A percentile compares a stretch with the other conserved stretches of the same genome.
phyloP scores from a whole-genome alignment of 768 basidiomycete genomes.

The Russula earlei region DNA sequence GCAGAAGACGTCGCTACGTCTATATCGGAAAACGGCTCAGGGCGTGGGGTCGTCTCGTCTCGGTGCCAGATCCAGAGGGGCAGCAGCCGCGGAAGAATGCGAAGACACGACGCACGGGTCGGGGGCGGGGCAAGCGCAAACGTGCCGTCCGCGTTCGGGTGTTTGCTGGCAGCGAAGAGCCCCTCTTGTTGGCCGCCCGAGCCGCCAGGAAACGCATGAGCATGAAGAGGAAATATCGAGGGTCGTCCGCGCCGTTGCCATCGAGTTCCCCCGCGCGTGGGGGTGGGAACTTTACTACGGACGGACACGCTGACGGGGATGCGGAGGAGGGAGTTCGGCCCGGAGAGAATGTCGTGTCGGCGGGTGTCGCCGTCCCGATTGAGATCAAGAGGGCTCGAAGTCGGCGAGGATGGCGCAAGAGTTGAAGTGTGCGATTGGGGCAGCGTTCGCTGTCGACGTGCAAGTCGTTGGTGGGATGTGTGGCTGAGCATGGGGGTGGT shows the following conservation, averaged over 20 bases:
- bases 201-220: too few relatives aligned
- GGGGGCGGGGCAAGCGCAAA: not conserved
- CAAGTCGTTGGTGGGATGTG: too few relatives aligned
- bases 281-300: not conserved
- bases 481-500: too few relatives aligned
- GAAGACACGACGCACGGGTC: not conserved
- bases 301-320: not conserved
- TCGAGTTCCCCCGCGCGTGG: too few relatives aligned
- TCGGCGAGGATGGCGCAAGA: not conserved
- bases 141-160: not conserved
- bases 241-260: not conserved
- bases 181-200: not conserved
- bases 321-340: slow-evolving; percentile 1
- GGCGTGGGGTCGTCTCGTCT: slow-evolving; percentile 4
- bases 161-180: not conserved
- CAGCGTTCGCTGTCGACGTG: not conserved
- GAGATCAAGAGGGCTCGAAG: too few relatives aligned
- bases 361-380: too few relatives aligned
- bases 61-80: not conserved
- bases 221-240: not conserved
- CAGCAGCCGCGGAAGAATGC: not conserved
- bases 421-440: slow-evolving; percentile 10
- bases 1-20: not conserved
- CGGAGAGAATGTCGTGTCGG: not conserved
- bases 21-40: slow-evolving; percentile 4